These are phyloP conservation scores for Fraxinus quadrangulata DNA, from an alignment of 257 asterid species.

Conservation along the genomic window DNA sequence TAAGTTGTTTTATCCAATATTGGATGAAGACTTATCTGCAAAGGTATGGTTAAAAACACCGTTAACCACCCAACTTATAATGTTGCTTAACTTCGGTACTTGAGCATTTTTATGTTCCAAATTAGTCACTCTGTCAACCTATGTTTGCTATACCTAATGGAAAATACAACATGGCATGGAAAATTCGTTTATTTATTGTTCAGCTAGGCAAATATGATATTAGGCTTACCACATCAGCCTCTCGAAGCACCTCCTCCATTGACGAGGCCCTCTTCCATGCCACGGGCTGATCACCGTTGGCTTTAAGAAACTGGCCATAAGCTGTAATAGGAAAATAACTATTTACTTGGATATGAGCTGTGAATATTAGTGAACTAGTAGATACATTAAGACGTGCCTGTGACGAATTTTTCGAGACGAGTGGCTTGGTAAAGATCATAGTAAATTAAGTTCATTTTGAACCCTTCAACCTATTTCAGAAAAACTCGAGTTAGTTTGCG, in stretches of 20 bases:
- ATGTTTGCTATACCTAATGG: background rate
- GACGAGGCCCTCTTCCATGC: slow-evolving; percentile 89
- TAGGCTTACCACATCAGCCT: slow-evolving; percentile 76
- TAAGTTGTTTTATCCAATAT: slow-evolving; percentile 89
- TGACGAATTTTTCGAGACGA: slow-evolving; percentile 88
- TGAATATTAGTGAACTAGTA: slow-evolving; percentile 11
- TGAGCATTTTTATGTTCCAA: background rate
- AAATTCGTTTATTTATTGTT: too few relatives aligned
- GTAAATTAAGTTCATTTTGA: slow-evolving; percentile 96
- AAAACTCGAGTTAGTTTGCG: slow-evolving; percentile 9
- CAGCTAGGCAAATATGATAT: background rate
- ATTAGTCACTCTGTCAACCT: background rate
- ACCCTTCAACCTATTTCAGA: slow-evolving; percentile 82
- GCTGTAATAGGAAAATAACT: slow-evolving; percentile 48
- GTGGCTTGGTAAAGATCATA: slow-evolving; percentile 94
- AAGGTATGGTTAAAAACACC: slow-evolving; percentile 14
- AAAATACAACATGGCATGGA: background rate
- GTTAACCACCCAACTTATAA: background rate
- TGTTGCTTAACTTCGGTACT: background rate
- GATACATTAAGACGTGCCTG: slow-evolving; percentile 51
- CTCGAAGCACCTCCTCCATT: slow-evolving; percentile 89
- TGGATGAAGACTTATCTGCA: slow-evolving; percentile 94
- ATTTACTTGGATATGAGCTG: background rate
- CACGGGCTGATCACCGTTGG: slow-evolving; percentile 89
- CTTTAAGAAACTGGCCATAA: slow-evolving; percentile 85